These are phyloP conservation scores for Saccharomyces eubayanus DNA, from an alignment of 805 yeast genomes.

Conservation along the genomic window DNA sequence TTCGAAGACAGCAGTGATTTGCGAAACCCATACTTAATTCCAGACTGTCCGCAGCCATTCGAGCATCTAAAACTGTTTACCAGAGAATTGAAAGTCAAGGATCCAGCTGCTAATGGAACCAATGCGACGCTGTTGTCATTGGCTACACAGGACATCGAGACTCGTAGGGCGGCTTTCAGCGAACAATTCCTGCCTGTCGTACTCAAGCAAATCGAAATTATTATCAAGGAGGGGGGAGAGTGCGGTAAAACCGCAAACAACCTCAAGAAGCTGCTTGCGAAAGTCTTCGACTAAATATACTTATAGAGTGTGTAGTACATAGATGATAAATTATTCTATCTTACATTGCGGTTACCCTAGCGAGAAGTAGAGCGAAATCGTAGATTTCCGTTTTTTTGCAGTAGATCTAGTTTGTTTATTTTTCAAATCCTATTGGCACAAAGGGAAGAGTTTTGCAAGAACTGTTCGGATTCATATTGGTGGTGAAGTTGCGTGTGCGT, in stretches of 20 bases:
- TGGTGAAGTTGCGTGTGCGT: background rate
- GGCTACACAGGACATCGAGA: constrained; percentile 19
- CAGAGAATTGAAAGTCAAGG: constrained; percentile 30
- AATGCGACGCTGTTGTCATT: constrained; percentile 2
- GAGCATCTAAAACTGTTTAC: constrained; percentile 54
- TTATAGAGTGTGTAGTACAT: background rate
- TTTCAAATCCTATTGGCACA: background rate
- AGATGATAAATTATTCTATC: background rate
- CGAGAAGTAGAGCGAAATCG: background rate
- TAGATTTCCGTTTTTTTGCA: background rate
- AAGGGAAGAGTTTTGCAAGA: background rate
- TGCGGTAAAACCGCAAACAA: constrained; percentile 45
- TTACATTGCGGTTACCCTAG: background rate
- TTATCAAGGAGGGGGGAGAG: constrained; percentile 67
- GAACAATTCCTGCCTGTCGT: constrained; percentile 48
- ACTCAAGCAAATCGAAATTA: constrained; percentile 39
- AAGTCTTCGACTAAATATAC: background rate
- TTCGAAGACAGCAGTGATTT: background rate
- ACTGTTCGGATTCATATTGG: background rate
- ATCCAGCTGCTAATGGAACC: constrained; percentile 5
- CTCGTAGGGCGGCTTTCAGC: constrained; percentile 33
- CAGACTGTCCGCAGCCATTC: constrained; percentile 54
- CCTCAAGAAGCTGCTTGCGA: constrained; percentile 15
- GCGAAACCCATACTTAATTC: constrained; percentile 39
- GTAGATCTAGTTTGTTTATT: background rate